Percentiles rank a stretch among this genome's conserved stretches.
phyloP scores from a whole-genome alignment of 2,329 filamentous ascomycete species.

The Cladosporium sp. region DNA sequence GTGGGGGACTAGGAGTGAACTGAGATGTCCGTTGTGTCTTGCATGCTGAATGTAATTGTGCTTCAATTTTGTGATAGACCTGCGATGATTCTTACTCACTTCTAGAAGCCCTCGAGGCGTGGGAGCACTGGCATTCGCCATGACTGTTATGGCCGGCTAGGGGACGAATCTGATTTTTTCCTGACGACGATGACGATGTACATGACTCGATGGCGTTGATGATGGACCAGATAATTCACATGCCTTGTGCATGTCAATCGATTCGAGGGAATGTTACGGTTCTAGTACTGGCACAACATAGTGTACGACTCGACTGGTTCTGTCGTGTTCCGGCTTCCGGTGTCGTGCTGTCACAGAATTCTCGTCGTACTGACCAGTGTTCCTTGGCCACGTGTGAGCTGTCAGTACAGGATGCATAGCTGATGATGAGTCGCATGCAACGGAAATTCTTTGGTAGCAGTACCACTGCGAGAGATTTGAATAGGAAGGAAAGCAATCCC shows the following conservation, averaged over 20 bases:
- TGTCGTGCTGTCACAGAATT: conserved; percentile 1
- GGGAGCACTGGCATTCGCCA: too few species aligned
- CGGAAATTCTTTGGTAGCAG: not conserved
- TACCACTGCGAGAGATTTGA: not conserved
- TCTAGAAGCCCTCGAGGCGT: too few species aligned
- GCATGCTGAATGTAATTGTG: too few species aligned
- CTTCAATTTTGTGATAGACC: too few species aligned
- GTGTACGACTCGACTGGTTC: not conserved
- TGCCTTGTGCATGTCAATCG: not conserved
- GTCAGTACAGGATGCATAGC: conserved; percentile 11
- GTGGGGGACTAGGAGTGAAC: too few species aligned
- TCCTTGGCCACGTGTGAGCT: conserved; percentile 14
- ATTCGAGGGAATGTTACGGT: not conserved
- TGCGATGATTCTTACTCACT: too few species aligned
- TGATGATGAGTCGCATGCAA: not conserved
- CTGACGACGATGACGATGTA: not conserved
- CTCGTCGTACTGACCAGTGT: not conserved
- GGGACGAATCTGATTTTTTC: not conserved
- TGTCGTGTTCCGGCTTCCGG: not conserved
- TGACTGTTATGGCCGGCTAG: too few species aligned
- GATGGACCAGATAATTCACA: not conserved
- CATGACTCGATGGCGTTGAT: not conserved
- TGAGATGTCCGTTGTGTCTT: too few species aligned
- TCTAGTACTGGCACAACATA: not conserved
- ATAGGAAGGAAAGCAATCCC: not conserved